phyloP scores from a whole-genome alignment of 371 early-diverging fungal species.

The Mortierella sp. region DNA sequence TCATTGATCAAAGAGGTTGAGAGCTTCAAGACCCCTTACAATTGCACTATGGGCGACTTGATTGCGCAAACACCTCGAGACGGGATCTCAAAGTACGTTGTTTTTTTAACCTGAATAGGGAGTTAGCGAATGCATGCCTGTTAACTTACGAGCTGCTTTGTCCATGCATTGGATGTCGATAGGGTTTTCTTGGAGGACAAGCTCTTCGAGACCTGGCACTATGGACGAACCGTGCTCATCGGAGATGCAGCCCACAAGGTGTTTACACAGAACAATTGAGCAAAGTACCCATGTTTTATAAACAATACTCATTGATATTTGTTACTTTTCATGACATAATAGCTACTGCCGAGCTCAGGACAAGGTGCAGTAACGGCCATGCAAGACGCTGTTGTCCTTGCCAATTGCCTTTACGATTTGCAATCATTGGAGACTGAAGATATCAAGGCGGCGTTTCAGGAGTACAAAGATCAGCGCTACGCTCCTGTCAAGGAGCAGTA shows the following conservation, averaged over 20 bases:
- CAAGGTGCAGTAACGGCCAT: conserved; percentile 15
- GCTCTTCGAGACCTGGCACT: conserved; percentile 21
- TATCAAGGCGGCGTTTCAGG: conserved; percentile 4
- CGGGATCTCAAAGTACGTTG: conserved; percentile 3
- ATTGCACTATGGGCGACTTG: conserved; percentile 16
- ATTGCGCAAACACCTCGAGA: conserved; percentile 18
- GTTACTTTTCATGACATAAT: neutral
- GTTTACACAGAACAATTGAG: neutral
- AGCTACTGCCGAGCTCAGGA: neutral
- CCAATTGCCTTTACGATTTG: conserved; percentile 4
- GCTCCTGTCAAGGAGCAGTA: conserved; percentile 14
- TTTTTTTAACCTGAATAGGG: too few species aligned
- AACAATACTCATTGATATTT: neutral
- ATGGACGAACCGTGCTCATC: conserved; percentile 20
- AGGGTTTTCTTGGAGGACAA: conserved; percentile 28
- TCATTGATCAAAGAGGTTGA: conserved; percentile 16
- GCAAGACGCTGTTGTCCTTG: conserved; percentile 3
- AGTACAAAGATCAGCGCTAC: conserved; percentile 12
- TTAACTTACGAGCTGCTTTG: too few species aligned
- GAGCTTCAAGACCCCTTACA: conserved; percentile 11
- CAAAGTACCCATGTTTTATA: neutral
- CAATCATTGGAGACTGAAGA: conserved; percentile 1
- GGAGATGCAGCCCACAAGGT: conserved; percentile 36
- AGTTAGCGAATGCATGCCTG: too few species aligned
- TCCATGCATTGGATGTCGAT: too few species aligned